phyloP scores from a whole-genome alignment of 495 filamentous ascomycete genomes.

The Neurospora sp. region DNA sequence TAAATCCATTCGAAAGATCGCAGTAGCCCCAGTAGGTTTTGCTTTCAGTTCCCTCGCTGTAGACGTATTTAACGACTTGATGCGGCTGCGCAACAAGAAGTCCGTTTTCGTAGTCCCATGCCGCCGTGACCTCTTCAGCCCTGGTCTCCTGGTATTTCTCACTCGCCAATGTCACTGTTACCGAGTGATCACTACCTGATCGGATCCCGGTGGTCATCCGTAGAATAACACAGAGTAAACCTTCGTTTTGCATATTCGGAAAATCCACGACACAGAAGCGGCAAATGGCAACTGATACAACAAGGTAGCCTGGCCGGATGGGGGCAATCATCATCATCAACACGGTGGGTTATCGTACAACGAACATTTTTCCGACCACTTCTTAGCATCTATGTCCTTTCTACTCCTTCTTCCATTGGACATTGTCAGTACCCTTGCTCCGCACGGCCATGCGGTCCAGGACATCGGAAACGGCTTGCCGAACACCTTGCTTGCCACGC shows the following conservation, averaged over 20 bases:
- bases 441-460: conserved; percentile 37
- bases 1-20: neutral
- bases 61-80: neutral
- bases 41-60: neutral
- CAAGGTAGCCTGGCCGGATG: neutral
- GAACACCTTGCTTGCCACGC: conserved; percentile 45
- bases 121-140: neutral
- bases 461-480: conserved; percentile 47
- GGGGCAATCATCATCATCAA: neutral
- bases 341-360: neutral
- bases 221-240: neutral
- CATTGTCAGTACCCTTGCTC: conserved; percentile 18
- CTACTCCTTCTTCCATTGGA: conserved; percentile 26
- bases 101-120: neutral
- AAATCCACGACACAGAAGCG: neutral
- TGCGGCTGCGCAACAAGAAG: neutral
- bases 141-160: neutral
- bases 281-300: neutral
- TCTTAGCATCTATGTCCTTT: neutral
- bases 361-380: neutral
- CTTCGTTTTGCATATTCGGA: neutral
- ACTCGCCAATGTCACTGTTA: neutral
- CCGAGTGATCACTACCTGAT: neutral
- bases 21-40: neutral
- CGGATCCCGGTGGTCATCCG: neutral